Conservation (phyloP, 225 moss, liverwort and hornwort genomes). For the Asterella californica region DNA sequence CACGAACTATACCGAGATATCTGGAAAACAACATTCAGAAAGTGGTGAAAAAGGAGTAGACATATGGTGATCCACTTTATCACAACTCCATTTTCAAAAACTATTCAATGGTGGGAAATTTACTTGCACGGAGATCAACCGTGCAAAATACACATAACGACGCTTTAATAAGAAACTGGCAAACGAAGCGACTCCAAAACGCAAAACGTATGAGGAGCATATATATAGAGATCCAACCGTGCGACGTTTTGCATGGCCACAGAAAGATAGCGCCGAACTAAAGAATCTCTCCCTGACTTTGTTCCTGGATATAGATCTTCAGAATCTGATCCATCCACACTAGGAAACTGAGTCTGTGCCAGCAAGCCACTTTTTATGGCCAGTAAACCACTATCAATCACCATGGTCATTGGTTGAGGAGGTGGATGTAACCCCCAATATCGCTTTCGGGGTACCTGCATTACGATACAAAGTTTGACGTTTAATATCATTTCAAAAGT, state of each 20-base stretch:
- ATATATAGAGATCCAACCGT: slow-evolving; percentile 47
- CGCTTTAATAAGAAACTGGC: not conserved
- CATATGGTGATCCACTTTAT: not conserved
- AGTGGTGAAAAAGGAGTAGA: not conserved
- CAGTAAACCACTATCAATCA: slow-evolving; percentile 84
- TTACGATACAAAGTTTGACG: not conserved
- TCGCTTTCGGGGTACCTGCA: slow-evolving; percentile 81
- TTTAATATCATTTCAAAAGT: not conserved
- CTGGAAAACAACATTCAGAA: slow-evolving; percentile 33
- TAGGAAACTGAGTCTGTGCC: slow-evolving; percentile 43
- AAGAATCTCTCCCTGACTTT: slow-evolving; percentile 60
- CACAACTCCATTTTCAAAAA: not conserved
- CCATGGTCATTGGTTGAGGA: slow-evolving; percentile 67
- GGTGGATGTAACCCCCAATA: slow-evolving; percentile 99
- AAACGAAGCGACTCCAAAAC: not conserved
- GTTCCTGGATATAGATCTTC: slow-evolving; percentile 57
- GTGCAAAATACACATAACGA: not conserved
- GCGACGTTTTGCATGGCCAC: slow-evolving; percentile 81
- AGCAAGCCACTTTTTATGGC: slow-evolving; percentile 84
- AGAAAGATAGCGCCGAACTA: slow-evolving; percentile 53
- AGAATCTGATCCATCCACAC: slow-evolving; percentile 49
- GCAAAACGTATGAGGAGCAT: too few relatives aligned
- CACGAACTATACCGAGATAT: slow-evolving; percentile 68
- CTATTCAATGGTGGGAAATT: not conserved
- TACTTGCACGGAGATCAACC: not conserved